These are phyloP conservation scores for Metschnikowia colocasiae DNA, from an alignment of 805 yeast genomes.

Conservation along the genomic window DNA sequence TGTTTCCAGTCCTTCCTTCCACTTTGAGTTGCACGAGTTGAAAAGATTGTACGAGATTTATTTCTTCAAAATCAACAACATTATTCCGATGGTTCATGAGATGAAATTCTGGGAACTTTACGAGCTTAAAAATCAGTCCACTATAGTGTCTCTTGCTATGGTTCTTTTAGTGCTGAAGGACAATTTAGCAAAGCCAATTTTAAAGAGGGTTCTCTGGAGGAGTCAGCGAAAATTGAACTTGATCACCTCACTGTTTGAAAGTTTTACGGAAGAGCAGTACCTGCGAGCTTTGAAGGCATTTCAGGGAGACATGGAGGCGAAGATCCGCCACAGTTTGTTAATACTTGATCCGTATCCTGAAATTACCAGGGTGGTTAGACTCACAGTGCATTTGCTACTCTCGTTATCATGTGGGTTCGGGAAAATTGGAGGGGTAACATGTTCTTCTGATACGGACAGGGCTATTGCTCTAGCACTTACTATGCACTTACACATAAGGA, in stretches of 20 bases:
- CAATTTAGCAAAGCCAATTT: conserved; percentile 24
- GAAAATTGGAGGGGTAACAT: not conserved
- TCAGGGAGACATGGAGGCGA: conserved; percentile 26
- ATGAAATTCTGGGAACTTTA: conserved; percentile 27
- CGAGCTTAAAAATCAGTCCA: conserved; percentile 18
- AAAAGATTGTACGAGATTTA: conserved; percentile 24
- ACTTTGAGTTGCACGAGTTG: conserved; percentile 19
- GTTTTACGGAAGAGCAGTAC: conserved; percentile 7
- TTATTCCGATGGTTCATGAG: conserved; percentile 32
- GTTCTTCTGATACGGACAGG: not conserved
- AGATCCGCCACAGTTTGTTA: conserved; percentile 31
- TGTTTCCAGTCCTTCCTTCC: conserved; percentile 27
- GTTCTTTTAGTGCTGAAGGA: conserved; percentile 29
- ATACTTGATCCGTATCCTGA: conserved; percentile 32
- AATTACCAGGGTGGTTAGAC: conserved; percentile 24
- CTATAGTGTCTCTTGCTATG: conserved; percentile 25
- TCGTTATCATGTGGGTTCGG: conserved; percentile 3
- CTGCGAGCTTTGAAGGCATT: conserved; percentile 14
- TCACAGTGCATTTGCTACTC: conserved; percentile 24
- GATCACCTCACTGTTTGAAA: not conserved
- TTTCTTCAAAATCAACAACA: conserved; percentile 31
- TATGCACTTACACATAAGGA: conserved; percentile 20
- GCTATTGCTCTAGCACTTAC: conserved; percentile 5
- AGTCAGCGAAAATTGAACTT: conserved; percentile 1
- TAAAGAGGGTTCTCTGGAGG: conserved; percentile 20